phyloP scores from a whole-genome alignment of 2,329 filamentous ascomycete genomes.

The Chaetomium sp. region DNA sequence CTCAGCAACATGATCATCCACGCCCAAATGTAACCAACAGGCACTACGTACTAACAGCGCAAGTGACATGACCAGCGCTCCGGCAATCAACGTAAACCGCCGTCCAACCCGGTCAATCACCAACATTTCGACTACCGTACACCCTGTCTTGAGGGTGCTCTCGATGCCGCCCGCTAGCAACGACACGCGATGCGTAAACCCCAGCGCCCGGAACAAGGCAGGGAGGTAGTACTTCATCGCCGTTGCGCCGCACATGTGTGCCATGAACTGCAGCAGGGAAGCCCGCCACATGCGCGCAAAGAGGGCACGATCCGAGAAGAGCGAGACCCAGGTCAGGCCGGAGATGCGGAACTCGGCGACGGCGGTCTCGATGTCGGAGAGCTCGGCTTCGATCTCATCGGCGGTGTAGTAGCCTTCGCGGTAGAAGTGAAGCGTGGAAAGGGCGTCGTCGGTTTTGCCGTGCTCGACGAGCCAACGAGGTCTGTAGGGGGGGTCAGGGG shows the following conservation, averaged over 20 bases:
- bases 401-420: conserved; percentile 37
- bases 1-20: neutral
- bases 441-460: conserved; percentile 37
- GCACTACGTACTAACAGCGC: conserved; percentile 41
- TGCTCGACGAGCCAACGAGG: conserved; percentile 54
- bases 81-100: conserved; percentile 41
- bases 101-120: conserved; percentile 49
- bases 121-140: conserved; percentile 50
- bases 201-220: conserved; percentile 44
- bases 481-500: conserved; percentile 24
- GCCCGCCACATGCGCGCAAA: conserved; percentile 51
- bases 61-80: conserved; percentile 46
- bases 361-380: conserved; percentile 41
- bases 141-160: conserved; percentile 51
- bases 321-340: conserved; percentile 36
- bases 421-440: conserved; percentile 40
- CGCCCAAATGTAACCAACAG: no score
- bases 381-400: conserved; percentile 35
- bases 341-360: conserved; percentile 34
- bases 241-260: conserved; percentile 53
- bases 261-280: conserved; percentile 52
- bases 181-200: conserved; percentile 41
- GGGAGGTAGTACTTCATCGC: conserved; percentile 57
- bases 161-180: conserved; percentile 50
- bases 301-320: conserved; percentile 43